Percentiles rank a stretch among this genome's conserved stretches.
Conservation (phyloP, 2,329 filamentous ascomycete genomes). For the Phaeosphaeriaceae sp. region DNA sequence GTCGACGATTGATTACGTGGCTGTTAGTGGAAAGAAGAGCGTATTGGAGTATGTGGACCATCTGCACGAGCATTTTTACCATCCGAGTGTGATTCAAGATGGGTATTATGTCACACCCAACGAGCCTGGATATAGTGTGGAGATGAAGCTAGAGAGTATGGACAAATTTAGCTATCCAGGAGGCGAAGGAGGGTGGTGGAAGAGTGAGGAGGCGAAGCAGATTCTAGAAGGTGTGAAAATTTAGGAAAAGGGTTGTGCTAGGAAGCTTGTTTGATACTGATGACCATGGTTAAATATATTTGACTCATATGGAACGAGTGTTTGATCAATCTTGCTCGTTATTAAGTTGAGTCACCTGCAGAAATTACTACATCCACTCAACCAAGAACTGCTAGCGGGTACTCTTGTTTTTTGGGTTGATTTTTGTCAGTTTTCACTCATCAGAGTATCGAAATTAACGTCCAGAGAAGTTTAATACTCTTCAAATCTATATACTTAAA, state of each 20-base stretch:
- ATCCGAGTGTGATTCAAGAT: conserved; percentile 79
- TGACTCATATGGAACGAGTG: too few relatives aligned
- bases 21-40: conserved; percentile 79
- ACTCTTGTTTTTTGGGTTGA: too few relatives aligned
- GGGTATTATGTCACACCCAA: conserved; percentile 88
- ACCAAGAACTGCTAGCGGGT: too few relatives aligned
- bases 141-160: conserved; percentile 93
- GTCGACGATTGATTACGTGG: conserved; percentile 90
- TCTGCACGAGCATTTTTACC: conserved; percentile 88
- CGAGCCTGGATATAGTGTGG: conserved; percentile 85
- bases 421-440: too few relatives aligned
- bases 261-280: not conserved
- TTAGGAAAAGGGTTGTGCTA: conserved; percentile 30
- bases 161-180: conserved; percentile 78
- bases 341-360: too few relatives aligned
- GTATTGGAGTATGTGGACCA: conserved; percentile 93
- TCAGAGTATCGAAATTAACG: too few relatives aligned
- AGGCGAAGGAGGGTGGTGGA: conserved; percentile 84
- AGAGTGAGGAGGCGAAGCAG: conserved; percentile 74
- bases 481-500: too few relatives aligned
- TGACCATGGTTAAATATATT: not conserved
- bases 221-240: conserved; percentile 68
- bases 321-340: too few relatives aligned
- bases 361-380: too few relatives aligned
- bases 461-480: too few relatives aligned